phyloP scores from a whole-genome alignment of 2,329 filamentous ascomycete genomes.

The Coleophoma crateriformis region DNA sequence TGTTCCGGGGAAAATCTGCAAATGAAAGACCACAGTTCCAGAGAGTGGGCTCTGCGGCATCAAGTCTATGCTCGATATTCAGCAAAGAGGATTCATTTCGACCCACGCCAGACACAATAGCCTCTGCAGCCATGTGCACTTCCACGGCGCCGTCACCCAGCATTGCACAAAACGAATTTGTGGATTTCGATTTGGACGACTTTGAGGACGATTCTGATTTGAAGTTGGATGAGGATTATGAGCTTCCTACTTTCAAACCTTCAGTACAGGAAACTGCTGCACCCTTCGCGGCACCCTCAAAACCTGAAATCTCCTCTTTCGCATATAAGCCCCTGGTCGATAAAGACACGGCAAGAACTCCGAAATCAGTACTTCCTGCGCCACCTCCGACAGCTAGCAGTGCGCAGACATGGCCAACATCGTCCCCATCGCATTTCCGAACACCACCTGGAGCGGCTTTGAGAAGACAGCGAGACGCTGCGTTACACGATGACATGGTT shows the following conservation, averaged over 20 bases:
- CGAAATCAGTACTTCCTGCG: neutral
- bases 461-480: constrained; percentile 8
- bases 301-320: constrained; percentile 9
- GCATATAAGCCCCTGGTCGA: constrained; percentile 2
- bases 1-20: constrained; percentile 14
- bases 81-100: constrained; percentile 43
- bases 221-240: constrained; percentile 57
- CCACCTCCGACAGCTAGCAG: constrained; percentile 16
- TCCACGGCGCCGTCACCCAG: constrained; percentile 9
- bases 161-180: constrained; percentile 6
- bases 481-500: constrained; percentile 1
- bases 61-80: constrained; percentile 35
- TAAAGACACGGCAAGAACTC: neutral
- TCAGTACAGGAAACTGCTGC: constrained; percentile 36
- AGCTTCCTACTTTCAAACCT: constrained; percentile 12
- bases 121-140: constrained; percentile 24
- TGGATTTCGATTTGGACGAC: constrained; percentile 73
- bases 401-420: constrained; percentile 33
- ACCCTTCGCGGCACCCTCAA: constrained; percentile 13
- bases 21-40: constrained; percentile 14
- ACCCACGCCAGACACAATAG: constrained; percentile 31
- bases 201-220: constrained; percentile 81
- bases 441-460: constrained; percentile 19
- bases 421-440: constrained; percentile 37
- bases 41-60: constrained; percentile 8